Conservation (phyloP, 1,139 yeast species). For the Taphrina populina region DNA sequence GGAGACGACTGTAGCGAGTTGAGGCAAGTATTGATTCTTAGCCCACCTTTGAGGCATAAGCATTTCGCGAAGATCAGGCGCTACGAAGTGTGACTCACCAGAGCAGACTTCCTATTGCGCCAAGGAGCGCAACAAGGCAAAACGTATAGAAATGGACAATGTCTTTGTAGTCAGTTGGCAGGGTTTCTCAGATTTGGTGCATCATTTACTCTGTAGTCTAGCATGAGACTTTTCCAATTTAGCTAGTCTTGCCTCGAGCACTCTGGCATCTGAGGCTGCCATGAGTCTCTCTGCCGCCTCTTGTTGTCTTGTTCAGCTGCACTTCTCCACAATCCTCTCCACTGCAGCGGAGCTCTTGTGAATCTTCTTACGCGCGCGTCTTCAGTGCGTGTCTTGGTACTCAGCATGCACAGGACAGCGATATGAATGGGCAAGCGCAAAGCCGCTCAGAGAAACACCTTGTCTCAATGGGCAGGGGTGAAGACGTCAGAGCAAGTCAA, state of each 20-base stretch:
- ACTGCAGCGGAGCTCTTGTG: too few relatives aligned
- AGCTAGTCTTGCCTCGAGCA: constrained; percentile 15
- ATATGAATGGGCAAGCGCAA: constrained; percentile 11
- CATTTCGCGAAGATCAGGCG: background rate
- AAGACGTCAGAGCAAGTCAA: constrained; percentile 4
- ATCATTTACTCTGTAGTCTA: constrained; percentile 7
- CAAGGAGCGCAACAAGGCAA: constrained; percentile 10
- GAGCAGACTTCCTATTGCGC: constrained; percentile 11
- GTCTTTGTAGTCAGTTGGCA: background rate
- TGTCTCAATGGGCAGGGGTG: constrained; percentile 28
- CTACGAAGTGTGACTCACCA: background rate
- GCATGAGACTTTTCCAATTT: constrained; percentile 24
- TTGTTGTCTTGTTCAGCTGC: too few relatives aligned
- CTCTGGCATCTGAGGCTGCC: constrained; percentile 11
- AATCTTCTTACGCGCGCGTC: too few relatives aligned
- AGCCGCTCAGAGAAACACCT: constrained; percentile 11
- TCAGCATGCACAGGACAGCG: too few relatives aligned
- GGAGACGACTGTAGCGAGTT: constrained; percentile 14
- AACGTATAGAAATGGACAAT: constrained; percentile 25
- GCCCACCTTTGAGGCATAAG: constrained; percentile 20
- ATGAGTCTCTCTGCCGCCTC: background rate
- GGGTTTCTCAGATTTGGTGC: background rate
- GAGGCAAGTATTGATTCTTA: constrained; percentile 22
- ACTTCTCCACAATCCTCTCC: too few relatives aligned
- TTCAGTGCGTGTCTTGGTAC: too few relatives aligned